Percentiles rank a stretch among this genome's conserved stretches.
Conservation (phyloP, 768 basidiomycete genomes). For the Phlebiopsis flavidoalba region DNA sequence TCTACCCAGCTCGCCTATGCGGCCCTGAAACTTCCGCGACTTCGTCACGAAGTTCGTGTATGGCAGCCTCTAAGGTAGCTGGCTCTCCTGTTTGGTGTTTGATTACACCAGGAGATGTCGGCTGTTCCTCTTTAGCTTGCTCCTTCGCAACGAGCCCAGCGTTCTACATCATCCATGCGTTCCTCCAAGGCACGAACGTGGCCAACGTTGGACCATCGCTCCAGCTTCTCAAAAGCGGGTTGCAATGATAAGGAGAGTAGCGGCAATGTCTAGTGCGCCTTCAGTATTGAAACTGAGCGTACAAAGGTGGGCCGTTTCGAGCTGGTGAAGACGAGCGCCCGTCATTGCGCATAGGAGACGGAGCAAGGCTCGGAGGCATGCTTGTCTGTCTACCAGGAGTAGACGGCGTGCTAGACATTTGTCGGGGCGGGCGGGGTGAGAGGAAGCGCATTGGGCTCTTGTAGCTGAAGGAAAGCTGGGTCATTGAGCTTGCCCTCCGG, state of each 20-base stretch:
- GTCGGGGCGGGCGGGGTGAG: conserved; percentile 32
- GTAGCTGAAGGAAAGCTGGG: conserved; percentile 51
- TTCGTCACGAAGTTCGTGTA: conserved; percentile 60
- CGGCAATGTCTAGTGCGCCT: conserved; percentile 70
- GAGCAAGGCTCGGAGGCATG: conserved; percentile 52
- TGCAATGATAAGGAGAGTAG: conserved; percentile 69
- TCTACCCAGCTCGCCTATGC: conserved; percentile 68
- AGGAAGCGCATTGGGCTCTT: conserved; percentile 34
- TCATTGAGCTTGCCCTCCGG: conserved; percentile 50
- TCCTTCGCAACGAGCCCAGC: conserved; percentile 72
- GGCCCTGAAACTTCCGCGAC: conserved; percentile 68
- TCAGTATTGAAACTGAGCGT: conserved; percentile 70
- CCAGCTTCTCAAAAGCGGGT: conserved; percentile 84
- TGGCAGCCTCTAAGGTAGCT: conserved; percentile 31
- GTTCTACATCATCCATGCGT: conserved; percentile 87
- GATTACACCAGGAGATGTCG: conserved; percentile 9
- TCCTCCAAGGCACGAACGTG: conserved; percentile 89
- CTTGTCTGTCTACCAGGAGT: conserved; percentile 54
- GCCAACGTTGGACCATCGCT: conserved; percentile 83
- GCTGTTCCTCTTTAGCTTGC: conserved; percentile 23
- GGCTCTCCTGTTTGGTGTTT: conserved; percentile 12
- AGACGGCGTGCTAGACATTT: conserved; percentile 50
- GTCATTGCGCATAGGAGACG: conserved; percentile 59
- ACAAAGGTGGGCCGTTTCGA: conserved; percentile 61
- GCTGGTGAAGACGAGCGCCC: conserved; percentile 42